Conservation (phyloP, 495 filamentous ascomycete genomes). For the Penicillium riverlandense region DNA sequence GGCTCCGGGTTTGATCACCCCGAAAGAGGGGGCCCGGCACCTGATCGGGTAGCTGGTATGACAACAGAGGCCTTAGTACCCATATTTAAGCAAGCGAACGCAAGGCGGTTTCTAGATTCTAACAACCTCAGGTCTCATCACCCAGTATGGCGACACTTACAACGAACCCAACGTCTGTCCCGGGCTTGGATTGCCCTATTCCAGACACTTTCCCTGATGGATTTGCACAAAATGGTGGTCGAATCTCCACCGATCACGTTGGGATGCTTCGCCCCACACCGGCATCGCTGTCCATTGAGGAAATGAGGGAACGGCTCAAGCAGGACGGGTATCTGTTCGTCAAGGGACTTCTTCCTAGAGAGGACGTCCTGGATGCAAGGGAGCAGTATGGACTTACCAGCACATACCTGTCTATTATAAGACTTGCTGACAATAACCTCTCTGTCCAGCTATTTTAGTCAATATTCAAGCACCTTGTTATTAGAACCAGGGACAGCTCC, state of each 20-base stretch:
- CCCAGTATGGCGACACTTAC: too few relatives aligned
- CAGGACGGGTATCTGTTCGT: constrained; percentile 47
- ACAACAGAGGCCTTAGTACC: too few relatives aligned
- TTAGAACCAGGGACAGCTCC: constrained; percentile 27
- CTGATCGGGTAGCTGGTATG: too few relatives aligned
- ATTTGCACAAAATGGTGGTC: constrained; percentile 19
- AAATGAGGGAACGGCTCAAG: constrained; percentile 34
- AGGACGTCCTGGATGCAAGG: constrained; percentile 41
- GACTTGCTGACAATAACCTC: background rate
- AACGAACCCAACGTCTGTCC: too few relatives aligned
- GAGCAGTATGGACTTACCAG: constrained; percentile 12
- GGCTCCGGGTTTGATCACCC: too few relatives aligned
- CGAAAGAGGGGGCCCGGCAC: too few relatives aligned
- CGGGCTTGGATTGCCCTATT: background rate
- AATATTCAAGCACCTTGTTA: constrained; percentile 39
- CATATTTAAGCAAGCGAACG: too few relatives aligned
- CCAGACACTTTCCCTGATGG: constrained; percentile 5
- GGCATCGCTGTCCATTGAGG: constrained; percentile 9
- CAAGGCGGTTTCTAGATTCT: too few relatives aligned
- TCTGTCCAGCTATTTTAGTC: constrained; percentile 36
- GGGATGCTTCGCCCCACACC: constrained; percentile 8
- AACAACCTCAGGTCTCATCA: too few relatives aligned
- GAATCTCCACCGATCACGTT: constrained; percentile 7
- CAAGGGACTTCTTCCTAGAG: constrained; percentile 43
- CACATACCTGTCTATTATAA: background rate